Evolutionary conservation across 768 basidiomycete species (phyloP).

Genomic region (Termitomyces sp.): DNA sequence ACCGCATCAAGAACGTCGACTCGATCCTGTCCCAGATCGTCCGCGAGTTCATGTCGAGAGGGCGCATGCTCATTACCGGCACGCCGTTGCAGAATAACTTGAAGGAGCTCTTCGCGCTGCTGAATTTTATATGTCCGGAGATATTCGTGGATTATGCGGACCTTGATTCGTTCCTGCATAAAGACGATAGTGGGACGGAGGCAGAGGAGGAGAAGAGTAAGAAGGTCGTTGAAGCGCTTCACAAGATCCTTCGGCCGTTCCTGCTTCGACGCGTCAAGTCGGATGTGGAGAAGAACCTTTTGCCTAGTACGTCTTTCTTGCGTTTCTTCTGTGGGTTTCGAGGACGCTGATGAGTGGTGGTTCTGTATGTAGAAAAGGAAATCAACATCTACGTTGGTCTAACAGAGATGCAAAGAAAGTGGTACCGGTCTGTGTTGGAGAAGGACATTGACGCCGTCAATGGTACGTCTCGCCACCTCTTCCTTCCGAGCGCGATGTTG

Average conservation of each 20-base stretch:
- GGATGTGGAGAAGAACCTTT: conserved; percentile 93
- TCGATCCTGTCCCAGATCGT: conserved; percentile 95
- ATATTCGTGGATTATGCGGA: conserved; percentile 91
- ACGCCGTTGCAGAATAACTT: conserved; percentile 96
- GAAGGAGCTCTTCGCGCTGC: conserved; percentile 88
- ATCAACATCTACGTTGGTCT: conserved; percentile 98
- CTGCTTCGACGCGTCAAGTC: conserved; percentile 90
- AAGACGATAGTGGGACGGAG: conserved; percentile 67
- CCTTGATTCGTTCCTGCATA: conserved; percentile 90
- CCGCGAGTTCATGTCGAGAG: conserved; percentile 82
- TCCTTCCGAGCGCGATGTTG: neutral
- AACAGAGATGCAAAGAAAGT: conserved; percentile 96
- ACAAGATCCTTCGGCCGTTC: conserved; percentile 96
- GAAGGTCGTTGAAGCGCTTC: conserved; percentile 93
- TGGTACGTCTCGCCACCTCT: conserved; percentile 40
- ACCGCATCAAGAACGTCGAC: conserved; percentile 98
- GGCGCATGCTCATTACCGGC: conserved; percentile 91
- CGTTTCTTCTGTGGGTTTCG: neutral
- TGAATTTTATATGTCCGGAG: conserved; percentile 97
- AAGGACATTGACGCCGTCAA: conserved; percentile 99
- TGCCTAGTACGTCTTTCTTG: conserved; percentile 65
- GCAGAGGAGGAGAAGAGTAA: conserved; percentile 82
- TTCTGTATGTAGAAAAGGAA: conserved; percentile 85
- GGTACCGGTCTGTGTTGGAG: conserved; percentile 94
- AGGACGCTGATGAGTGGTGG: conserved; percentile 1